Conservation (phyloP, 2,329 filamentous ascomycete genomes). For the Fusarium armeniacum region DNA sequence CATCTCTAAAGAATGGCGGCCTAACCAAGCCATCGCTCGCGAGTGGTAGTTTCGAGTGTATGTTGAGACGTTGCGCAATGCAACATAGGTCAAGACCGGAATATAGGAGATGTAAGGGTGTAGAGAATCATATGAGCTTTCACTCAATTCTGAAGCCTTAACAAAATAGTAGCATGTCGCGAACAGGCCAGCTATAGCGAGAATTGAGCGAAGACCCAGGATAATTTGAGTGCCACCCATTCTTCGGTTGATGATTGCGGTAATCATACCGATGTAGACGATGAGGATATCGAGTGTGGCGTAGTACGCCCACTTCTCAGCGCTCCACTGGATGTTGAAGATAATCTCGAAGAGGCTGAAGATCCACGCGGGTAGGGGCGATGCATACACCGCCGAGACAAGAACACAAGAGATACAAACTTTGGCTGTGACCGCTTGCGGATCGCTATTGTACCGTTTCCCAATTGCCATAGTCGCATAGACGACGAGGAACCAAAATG, state of each 20-base stretch:
- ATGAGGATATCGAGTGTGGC: conserved; percentile 67
- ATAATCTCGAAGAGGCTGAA: conserved; percentile 53
- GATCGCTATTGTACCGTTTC: conserved; percentile 58
- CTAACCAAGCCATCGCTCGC: conserved; percentile 64
- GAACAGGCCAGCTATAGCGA: conserved; percentile 52
- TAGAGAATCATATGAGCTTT: conserved; percentile 59
- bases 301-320: conserved; percentile 63
- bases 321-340: conserved; percentile 63
- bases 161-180: not conserved
- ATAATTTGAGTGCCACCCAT: conserved; percentile 17
- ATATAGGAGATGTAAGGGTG: conserved; percentile 68
- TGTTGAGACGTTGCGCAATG: conserved; percentile 62
- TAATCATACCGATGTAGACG: conserved; percentile 68
- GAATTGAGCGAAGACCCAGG: conserved; percentile 30
- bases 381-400: conserved; percentile 46
- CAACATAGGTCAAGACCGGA: conserved; percentile 65
- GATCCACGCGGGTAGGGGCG: conserved; percentile 30
- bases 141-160: not conserved
- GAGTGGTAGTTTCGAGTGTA: conserved; percentile 47
- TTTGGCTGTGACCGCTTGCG: conserved; percentile 61
- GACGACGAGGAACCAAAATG: conserved; percentile 72
- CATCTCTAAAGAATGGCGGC: conserved; percentile 69
- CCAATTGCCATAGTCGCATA: conserved; percentile 64
- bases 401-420: conserved; percentile 59
- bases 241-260: conserved; percentile 48